A percentile compares a stretch with the other conserved stretches of the same genome.
Evolutionary conservation across 23 red algal genomes (phyloP).

Genomic region (Agarophyton chilense): DNA sequence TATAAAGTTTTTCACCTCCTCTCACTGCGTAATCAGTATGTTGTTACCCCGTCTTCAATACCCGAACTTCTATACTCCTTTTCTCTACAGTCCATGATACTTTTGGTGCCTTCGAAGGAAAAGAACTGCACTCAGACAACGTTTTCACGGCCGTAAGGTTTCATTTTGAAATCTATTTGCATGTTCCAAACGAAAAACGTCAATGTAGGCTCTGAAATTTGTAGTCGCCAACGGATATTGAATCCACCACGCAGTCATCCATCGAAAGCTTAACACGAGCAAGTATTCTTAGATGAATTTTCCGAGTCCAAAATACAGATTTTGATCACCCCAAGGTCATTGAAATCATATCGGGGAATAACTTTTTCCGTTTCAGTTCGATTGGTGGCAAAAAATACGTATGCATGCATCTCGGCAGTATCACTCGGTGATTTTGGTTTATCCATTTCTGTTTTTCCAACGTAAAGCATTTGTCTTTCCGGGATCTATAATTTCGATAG

Average conservation of each 20-base stretch:
- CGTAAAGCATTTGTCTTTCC: not conserved
- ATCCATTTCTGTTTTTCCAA: constrained; percentile 25
- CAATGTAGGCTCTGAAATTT: too few relatives aligned
- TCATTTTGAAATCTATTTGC: too few relatives aligned
- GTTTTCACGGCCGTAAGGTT: too few relatives aligned
- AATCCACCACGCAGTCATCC: not conserved
- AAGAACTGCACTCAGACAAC: too few relatives aligned
- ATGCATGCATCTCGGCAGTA: not conserved
- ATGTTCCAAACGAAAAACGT: too few relatives aligned
- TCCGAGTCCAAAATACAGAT: not conserved
- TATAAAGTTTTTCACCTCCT: too few relatives aligned
- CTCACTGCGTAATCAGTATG: too few relatives aligned
- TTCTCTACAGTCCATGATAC: too few relatives aligned
- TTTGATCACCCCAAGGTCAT: constrained; percentile 19
- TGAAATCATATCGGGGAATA: not conserved
- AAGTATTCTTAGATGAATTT: not conserved
- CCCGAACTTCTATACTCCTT: too few relatives aligned
- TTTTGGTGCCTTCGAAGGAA: too few relatives aligned
- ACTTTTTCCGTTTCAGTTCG: not conserved
- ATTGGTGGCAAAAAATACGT: not conserved
- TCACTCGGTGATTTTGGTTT: constrained; percentile 5
- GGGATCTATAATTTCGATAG: not conserved
- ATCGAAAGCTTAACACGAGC: not conserved
- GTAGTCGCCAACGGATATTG: too few relatives aligned
- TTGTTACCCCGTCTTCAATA: too few relatives aligned